Conservation (phyloP, 2,329 filamentous ascomycete genomes). For the Diaporthe capsici region DNA sequence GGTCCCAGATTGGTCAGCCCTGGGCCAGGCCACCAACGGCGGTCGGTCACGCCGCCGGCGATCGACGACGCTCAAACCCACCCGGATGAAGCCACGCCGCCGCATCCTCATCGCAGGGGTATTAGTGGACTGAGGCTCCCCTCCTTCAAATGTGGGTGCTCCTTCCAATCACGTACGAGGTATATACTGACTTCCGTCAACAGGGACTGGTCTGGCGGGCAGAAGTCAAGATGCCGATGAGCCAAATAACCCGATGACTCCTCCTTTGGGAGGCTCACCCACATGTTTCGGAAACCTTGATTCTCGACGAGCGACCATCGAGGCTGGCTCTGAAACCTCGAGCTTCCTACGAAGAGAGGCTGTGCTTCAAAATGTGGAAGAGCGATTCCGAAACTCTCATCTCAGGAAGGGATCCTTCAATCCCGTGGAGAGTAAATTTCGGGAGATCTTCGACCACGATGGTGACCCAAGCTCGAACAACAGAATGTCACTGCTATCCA, state of each 20-base stretch:
- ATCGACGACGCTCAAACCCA: neutral
- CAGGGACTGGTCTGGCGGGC: constrained; percentile 21
- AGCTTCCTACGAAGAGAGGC: constrained; percentile 56
- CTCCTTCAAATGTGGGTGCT: constrained; percentile 34
- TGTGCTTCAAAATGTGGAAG: constrained; percentile 56
- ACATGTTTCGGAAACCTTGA: constrained; percentile 16
- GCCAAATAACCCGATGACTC: constrained; percentile 1
- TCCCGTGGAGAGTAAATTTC: constrained; percentile 56
- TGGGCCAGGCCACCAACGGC: neutral
- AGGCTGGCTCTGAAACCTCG: constrained; percentile 53
- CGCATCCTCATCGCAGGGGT: constrained; percentile 6
- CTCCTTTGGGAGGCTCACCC: constrained; percentile 1
- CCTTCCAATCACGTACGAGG: too few relatives aligned
- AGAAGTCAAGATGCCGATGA: neutral
- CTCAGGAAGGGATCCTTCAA: constrained; percentile 48
- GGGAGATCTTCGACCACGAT: constrained; percentile 54
- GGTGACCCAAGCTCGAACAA: neutral
- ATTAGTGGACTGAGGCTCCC: constrained; percentile 27
- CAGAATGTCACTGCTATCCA: constrained; percentile 52
- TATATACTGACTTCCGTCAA: neutral
- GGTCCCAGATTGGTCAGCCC: neutral
- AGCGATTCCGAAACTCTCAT: constrained; percentile 56
- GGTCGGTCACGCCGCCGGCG: neutral
- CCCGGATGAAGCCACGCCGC: neutral
- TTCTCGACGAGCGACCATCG: constrained; percentile 39